These are phyloP conservation scores for Coemansia sp. DNA, from an alignment of 192 early-diverging fungal genomes.

Conservation along the genomic window DNA sequence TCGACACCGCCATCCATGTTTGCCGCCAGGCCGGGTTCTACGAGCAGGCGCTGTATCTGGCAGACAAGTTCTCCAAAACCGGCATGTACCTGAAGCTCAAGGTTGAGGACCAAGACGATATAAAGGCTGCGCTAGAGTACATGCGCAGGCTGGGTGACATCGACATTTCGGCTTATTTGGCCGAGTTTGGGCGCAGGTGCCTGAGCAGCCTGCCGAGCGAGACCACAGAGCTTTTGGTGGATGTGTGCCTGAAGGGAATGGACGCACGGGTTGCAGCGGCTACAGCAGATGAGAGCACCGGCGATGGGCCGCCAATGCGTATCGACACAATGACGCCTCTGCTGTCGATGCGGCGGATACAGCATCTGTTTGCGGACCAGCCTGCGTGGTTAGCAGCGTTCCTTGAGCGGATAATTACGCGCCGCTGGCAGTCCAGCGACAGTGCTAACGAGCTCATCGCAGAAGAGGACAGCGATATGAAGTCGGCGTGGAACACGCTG, in stretches of 20 bases:
- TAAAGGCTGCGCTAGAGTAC: conserved; percentile 73
- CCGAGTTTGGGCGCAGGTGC: conserved; percentile 46
- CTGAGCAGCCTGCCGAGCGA: conserved; percentile 38
- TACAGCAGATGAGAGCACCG: background rate
- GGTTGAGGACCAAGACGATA: conserved; percentile 84
- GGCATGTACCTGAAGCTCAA: conserved; percentile 86
- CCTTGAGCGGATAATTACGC: conserved; percentile 79
- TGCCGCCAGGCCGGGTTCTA: conserved; percentile 89
- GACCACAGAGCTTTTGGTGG: conserved; percentile 44
- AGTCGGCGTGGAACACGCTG: conserved; percentile 86
- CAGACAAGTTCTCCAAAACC: conserved; percentile 77
- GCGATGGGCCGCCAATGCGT: background rate
- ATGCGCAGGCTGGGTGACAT: conserved; percentile 56
- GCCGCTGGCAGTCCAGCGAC: conserved; percentile 59
- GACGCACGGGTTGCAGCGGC: conserved; percentile 15
- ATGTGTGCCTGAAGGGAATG: conserved; percentile 46
- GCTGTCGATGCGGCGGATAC: conserved; percentile 65
- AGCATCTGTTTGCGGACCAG: conserved; percentile 85
- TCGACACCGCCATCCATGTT: conserved; percentile 92
- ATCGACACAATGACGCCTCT: background rate
- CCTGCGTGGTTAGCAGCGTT: conserved; percentile 78
- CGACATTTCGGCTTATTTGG: conserved; percentile 32
- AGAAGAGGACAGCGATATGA: conserved; percentile 59
- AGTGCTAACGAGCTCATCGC: conserved; percentile 14
- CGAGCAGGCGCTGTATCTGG: conserved; percentile 89